These are phyloP conservation scores for Camellia granthamiana DNA, from an alignment of 148 eudicot genomes.

Conservation along the genomic window DNA sequence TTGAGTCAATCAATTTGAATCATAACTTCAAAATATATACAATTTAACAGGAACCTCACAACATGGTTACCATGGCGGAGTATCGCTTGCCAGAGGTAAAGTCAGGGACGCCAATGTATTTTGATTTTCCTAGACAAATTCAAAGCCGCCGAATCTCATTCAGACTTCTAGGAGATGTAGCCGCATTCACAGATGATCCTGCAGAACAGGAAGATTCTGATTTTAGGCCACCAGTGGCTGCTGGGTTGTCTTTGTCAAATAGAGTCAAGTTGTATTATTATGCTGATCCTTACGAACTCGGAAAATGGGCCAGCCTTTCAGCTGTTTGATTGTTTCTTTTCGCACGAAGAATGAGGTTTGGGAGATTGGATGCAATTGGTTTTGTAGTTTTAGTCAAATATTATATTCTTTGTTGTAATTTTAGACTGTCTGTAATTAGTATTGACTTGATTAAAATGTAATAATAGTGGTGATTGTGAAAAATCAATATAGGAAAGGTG, in stretches of 20 bases:
- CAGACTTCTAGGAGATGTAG: slow-evolving; percentile 75
- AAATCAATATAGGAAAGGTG: neutral
- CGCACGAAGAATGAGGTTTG: slow-evolving; percentile 7
- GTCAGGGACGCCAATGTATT: slow-evolving; percentile 81
- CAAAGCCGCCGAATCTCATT: slow-evolving; percentile 72
- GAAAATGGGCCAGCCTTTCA: slow-evolving; percentile 86
- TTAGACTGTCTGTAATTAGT: neutral
- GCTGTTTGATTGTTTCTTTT: slow-evolving; percentile 40
- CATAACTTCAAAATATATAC: neutral
- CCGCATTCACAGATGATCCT: slow-evolving; percentile 75
- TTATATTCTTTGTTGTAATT: slow-evolving; percentile 23
- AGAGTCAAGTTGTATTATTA: slow-evolving; percentile 81
- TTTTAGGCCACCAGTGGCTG: slow-evolving; percentile 50
- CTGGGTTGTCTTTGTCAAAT: slow-evolving; percentile 75
- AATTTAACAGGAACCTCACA: slow-evolving; percentile 60
- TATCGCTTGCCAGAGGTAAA: slow-evolving; percentile 86
- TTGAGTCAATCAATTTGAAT: neutral
- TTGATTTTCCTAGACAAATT: slow-evolving; percentile 79
- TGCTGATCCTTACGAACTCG: slow-evolving; percentile 87
- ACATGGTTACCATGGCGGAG: slow-evolving; percentile 69
- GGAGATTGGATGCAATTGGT: slow-evolving; percentile 5
- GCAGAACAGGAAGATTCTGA: slow-evolving; percentile 72
- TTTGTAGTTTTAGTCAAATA: slow-evolving; percentile 9
- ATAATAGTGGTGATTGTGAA: neutral
- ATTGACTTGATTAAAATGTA: neutral